Conservation (phyloP, 208 protist genomes). For the Trypanosoma congolense region DNA sequence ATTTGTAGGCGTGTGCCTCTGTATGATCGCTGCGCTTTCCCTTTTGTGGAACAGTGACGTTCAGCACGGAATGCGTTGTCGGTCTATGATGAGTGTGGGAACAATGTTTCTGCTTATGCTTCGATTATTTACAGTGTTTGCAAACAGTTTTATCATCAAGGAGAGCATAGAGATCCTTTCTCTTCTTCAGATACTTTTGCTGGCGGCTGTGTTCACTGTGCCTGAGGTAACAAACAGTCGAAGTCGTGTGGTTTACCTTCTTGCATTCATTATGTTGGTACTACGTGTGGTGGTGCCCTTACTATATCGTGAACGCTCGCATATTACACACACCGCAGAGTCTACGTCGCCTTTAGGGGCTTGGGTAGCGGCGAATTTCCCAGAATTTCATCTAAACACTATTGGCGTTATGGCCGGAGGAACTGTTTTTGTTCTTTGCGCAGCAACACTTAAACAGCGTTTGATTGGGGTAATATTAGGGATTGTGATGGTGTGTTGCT, state of each 20-base stretch:
- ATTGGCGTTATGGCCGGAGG: conserved; percentile 22
- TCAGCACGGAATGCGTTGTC: conserved; percentile 12
- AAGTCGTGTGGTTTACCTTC: conserved; percentile 6
- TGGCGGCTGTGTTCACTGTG: conserved; percentile 7
- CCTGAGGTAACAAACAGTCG: neutral
- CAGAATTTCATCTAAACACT: conserved; percentile 16
- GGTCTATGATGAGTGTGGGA: conserved; percentile 19
- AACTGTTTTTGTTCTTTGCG: conserved; percentile 1
- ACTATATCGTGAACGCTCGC: conserved; percentile 38
- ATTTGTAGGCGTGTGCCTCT: conserved; percentile 36
- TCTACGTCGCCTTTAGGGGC: conserved; percentile 29
- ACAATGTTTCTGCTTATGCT: conserved; percentile 35
- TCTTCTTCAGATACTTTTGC: conserved; percentile 24
- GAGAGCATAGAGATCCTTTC: conserved; percentile 53
- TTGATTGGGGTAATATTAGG: conserved; percentile 2
- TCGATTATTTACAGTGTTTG: conserved; percentile 44
- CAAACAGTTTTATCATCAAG: conserved; percentile 75
- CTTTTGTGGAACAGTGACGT: conserved; percentile 32
- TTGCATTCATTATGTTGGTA: conserved; percentile 18
- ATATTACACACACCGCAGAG: conserved; percentile 53
- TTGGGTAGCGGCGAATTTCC: conserved; percentile 11
- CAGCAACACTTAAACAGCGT: conserved; percentile 4
- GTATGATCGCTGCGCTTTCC: conserved; percentile 40
- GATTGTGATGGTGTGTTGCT: conserved; percentile 18
- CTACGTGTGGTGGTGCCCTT: conserved; percentile 29